Evolutionary conservation across 2,329 filamentous ascomycete species (phyloP).

Genomic region (Cordyceps javanica): DNA sequence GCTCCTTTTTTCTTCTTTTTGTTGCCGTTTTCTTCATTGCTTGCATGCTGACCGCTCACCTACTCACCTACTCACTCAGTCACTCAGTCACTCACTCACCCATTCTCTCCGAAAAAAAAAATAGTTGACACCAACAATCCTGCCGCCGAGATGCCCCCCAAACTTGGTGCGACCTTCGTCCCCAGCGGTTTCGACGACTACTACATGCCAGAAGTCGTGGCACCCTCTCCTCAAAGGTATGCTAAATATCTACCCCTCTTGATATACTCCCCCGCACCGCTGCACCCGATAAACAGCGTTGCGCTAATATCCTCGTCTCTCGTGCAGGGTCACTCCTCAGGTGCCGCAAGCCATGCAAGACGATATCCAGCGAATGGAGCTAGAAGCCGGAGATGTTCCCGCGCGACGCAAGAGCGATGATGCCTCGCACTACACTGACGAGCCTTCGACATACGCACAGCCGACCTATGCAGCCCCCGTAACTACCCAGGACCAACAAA

Average conservation of each 20-base stretch:
- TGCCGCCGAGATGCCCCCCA: conserved; percentile 9
- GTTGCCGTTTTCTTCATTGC: not conserved
- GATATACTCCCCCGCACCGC: not conserved
- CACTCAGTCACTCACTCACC: not conserved
- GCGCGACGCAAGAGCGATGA: conserved; percentile 17
- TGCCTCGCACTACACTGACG: conserved; percentile 9
- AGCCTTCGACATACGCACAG: conserved; percentile 18
- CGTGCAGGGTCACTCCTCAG: conserved; percentile 79
- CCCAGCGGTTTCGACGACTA: conserved; percentile 54
- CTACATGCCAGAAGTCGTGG: conserved; percentile 55
- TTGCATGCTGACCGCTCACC: too few species aligned
- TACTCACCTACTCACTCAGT: not conserved
- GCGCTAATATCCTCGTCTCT: conserved; percentile 16
- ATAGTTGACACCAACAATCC: not conserved
- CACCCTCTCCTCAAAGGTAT: conserved; percentile 52
- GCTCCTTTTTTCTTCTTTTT: not conserved
- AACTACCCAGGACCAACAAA: conserved; percentile 32
- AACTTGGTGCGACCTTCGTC: conserved; percentile 50
- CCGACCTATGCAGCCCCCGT: conserved; percentile 24
- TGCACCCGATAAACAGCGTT: not conserved
- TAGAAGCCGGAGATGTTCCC: conserved; percentile 55
- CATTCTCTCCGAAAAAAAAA: not conserved
- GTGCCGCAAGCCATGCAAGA: conserved; percentile 96
- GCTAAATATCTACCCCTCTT: conserved; percentile 20
- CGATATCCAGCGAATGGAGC: conserved; percentile 84